Evolutionary conservation across 768 basidiomycete genomes (phyloP), one percentile per base, ranked within the genome.

Genomic region (Suillus weaverae): DNA sequence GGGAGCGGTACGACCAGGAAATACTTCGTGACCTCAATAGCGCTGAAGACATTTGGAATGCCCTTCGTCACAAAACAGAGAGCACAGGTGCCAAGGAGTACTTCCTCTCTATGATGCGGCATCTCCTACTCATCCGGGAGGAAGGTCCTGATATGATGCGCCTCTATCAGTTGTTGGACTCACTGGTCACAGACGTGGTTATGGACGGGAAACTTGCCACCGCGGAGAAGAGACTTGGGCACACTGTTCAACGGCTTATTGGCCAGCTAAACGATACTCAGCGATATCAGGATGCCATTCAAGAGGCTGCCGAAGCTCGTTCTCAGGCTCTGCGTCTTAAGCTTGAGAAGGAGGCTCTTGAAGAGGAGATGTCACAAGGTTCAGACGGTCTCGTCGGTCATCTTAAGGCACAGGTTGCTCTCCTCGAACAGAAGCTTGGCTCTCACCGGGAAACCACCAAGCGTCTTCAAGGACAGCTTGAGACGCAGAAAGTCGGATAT

Each of bases 21-120:
- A 85, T 92, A 56, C 81, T 98, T 6, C 84, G 84, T 62, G 89
- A 92, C 73, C 84, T 97, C 68, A 85, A 85, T 46, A 88, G 90
- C 65, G 90, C 94, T 20, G 86, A 90, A 70, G 95, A 98, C 72
- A 89, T 98, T 38, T 97, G 91, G 80, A 86, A 89, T 61, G 91
- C 92, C 3, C 83, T 99, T 55, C 84, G 85, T 67, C 78, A 86
- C n/a, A 89, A 85, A 73, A 89, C 90, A n/a, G 83, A 88, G 65
- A 89, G 90, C 50, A 88, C 91, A 16, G 87, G 86, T 64, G 95
- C 95, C 7, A 82, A 84, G 69, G 89, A 92, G 67, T 89, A 96
- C 74, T 91, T 99, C 74, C 80, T 96, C 48, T 93, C 94, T n/a
- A 91, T 95, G 76, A 86, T 99, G 85, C 94, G 95, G 72, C 95